Evolutionary conservation across 2,329 filamentous ascomycete genomes (phyloP).

Genomic region (Exophiala xenobiotica): DNA sequence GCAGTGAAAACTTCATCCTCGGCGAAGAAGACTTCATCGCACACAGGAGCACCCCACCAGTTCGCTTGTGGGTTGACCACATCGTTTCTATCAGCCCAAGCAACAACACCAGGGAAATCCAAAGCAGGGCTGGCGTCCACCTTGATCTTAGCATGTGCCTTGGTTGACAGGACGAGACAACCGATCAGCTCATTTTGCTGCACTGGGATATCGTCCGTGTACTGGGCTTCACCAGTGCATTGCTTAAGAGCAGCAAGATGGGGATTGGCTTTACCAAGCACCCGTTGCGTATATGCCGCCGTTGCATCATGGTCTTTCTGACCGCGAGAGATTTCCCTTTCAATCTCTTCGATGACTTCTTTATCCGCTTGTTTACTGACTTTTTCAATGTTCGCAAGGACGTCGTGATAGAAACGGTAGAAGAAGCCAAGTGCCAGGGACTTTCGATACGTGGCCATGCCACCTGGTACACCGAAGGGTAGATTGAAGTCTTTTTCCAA

Average conservation of each 20-base stretch:
- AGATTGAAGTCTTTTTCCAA: slow-evolving; percentile 89
- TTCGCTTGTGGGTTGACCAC: slow-evolving; percentile 78
- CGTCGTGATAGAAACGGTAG: slow-evolving; percentile 93
- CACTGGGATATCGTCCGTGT: slow-evolving; percentile 89
- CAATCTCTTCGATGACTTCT: slow-evolving; percentile 79
- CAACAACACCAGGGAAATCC: slow-evolving; percentile 79
- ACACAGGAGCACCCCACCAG: slow-evolving; percentile 82
- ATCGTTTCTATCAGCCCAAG: slow-evolving; percentile 80
- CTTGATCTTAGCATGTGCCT: slow-evolving; percentile 77
- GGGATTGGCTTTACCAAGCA: slow-evolving; percentile 80
- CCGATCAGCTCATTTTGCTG: slow-evolving; percentile 87
- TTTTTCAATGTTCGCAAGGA: slow-evolving; percentile 56
- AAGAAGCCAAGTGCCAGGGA: slow-evolving; percentile 91
- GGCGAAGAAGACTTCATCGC: slow-evolving; percentile 88
- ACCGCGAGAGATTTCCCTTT: slow-evolving; percentile 77
- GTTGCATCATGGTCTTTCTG: slow-evolving; percentile 74
- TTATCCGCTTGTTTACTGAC: slow-evolving; percentile 60
- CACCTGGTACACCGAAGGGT: slow-evolving; percentile 85
- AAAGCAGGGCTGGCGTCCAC: slow-evolving; percentile 75
- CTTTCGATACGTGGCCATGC: slow-evolving; percentile 95
- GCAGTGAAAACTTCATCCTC: slow-evolving; percentile 85
- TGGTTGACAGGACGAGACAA: slow-evolving; percentile 82
- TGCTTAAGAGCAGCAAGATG: slow-evolving; percentile 93
- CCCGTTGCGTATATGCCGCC: slow-evolving; percentile 73
- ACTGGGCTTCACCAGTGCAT: slow-evolving; percentile 88